Evolutionary conservation across 108 stramenopile genomes (phyloP), one percentile per base, ranked within the genome.

Genomic region (Pseudonitzschia delicatissima): DNA sequence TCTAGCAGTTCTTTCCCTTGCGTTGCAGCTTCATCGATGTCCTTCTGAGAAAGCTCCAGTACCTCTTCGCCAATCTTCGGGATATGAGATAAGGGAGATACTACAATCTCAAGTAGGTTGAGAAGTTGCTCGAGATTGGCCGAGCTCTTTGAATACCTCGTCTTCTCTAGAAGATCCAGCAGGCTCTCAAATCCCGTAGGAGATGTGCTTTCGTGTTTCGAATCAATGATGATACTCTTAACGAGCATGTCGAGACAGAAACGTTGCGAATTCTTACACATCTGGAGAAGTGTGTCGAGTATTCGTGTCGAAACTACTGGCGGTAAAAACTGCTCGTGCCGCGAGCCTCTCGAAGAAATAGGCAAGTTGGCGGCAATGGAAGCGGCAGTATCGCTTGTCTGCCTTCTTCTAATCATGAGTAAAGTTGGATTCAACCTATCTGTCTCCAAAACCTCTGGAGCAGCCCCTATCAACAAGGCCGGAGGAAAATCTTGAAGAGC

Each of bases 361-460:
- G 93, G 93, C n/a, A 95, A 42, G 53, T 85, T 89, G 5, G 82
- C 78, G n/a, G 93, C 89, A 29, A 90, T 80, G 13, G 86, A 77
- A 32, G 78, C 73, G 15, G 86, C 82, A 26, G 78, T 74, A 50
- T 78, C 79, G 29, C 42, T 57, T 31, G 76, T 72, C 48, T 76
- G 76, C 33, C 80, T 86, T 45, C 82, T 62, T 64, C 76, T 34
- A 25, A 82, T 64, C 71, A 82, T 47, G 12, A 58, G 31, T 39
- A 58, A 28, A 21, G 44, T 83, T 20, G 76, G 49, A 40, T 64
- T 64, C 20, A 62, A 50, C 9, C 47, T 62, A 36, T 82, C 67
- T 26, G 63, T 42, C 25, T 71, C 82, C 0, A 76, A 29, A 4
- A 85, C 50, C 27, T 92, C 88, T 15, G 91, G 82, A n/a, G 86